Conservation (phyloP, 2,329 filamentous ascomycete species). For the Triangularia setosa region DNA sequence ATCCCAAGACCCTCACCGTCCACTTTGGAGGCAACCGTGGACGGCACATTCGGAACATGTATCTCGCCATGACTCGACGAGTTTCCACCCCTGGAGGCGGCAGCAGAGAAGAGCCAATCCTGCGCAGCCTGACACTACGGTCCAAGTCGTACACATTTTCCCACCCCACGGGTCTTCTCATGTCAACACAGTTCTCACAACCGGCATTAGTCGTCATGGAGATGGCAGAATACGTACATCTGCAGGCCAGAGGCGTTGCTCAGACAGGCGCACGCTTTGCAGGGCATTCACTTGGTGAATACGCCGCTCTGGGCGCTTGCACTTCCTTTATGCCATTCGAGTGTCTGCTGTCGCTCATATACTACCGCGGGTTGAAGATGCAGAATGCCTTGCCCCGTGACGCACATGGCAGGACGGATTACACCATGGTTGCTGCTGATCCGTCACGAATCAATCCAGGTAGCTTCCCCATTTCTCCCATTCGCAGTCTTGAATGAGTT, state of each 20-base stretch:
- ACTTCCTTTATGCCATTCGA: conserved; percentile 97
- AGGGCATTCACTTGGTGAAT: conserved; percentile 95
- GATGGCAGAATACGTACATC: conserved; percentile 59
- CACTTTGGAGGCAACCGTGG: conserved; percentile 94
- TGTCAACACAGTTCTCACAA: conserved; percentile 94
- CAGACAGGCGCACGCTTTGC: conserved; percentile 93
- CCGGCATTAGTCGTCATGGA: too few species aligned
- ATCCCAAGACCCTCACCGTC: conserved; percentile 95
- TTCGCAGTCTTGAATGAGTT: conserved; percentile 43
- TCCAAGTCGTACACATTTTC: conserved; percentile 80
- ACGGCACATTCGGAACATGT: conserved; percentile 95
- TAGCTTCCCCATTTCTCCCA: background rate
- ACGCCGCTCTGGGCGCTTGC: conserved; percentile 69
- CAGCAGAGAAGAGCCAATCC: conserved; percentile 96
- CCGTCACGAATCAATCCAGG: conserved; percentile 95
- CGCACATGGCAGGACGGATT: conserved; percentile 85
- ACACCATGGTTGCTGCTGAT: conserved; percentile 98
- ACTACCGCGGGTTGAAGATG: conserved; percentile 95
- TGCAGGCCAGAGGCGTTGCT: conserved; percentile 91
- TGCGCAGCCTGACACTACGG: conserved; percentile 83
- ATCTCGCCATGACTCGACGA: conserved; percentile 99
- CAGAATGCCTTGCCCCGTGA: conserved; percentile 97
- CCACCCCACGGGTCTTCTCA: conserved; percentile 87
- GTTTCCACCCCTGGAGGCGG: conserved; percentile 82
- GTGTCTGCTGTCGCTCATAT: conserved; percentile 91